Evolutionary conservation across 257 asterid genomes (phyloP).

Genomic region (Penstemon eatonii): DNA sequence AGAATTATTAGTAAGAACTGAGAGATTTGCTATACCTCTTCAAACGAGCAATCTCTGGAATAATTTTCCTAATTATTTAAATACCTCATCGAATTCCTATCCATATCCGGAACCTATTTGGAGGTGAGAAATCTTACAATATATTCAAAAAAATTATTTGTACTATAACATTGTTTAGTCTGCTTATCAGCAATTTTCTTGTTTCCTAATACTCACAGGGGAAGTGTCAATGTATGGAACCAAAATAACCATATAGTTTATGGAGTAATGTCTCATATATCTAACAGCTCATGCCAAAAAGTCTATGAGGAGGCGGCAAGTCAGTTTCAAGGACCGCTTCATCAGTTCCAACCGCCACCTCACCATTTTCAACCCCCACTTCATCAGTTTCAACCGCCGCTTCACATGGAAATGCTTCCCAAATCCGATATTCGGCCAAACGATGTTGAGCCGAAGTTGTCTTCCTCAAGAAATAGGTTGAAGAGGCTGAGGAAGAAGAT

Average conservation of each 20-base stretch:
- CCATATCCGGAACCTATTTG: slow-evolving; percentile 53
- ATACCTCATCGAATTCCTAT: slow-evolving; percentile 10
- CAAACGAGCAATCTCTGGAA: neutral
- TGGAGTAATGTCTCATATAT: slow-evolving; percentile 58
- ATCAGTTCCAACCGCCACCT: slow-evolving; percentile 16
- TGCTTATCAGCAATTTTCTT: slow-evolving; percentile 21
- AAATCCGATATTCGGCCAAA: slow-evolving; percentile 67
- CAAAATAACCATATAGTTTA: slow-evolving; percentile 35
- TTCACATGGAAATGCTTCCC: slow-evolving; percentile 65
- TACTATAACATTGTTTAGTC: neutral
- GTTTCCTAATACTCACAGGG: neutral
- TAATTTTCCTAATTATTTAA: slow-evolving; percentile 27
- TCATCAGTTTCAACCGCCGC: slow-evolving; percentile 43
- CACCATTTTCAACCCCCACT: slow-evolving; percentile 32
- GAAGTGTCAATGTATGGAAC: slow-evolving; percentile 47
- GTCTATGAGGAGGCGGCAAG: slow-evolving; percentile 44
- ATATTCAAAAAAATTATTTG: neutral
- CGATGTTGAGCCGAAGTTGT: no score
- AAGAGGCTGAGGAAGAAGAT: no score
- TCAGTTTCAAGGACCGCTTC: neutral
- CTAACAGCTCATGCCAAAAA: slow-evolving; percentile 50
- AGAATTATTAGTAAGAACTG: neutral
- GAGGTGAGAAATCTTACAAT: slow-evolving; percentile 52
- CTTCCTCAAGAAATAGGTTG: no score
- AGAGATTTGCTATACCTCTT: slow-evolving; percentile 14